Percentiles rank a stretch among this genome's conserved stretches.
Conservation (phyloP, 1,139 yeast genomes). For the Candida pseudoviswanathii region DNA sequence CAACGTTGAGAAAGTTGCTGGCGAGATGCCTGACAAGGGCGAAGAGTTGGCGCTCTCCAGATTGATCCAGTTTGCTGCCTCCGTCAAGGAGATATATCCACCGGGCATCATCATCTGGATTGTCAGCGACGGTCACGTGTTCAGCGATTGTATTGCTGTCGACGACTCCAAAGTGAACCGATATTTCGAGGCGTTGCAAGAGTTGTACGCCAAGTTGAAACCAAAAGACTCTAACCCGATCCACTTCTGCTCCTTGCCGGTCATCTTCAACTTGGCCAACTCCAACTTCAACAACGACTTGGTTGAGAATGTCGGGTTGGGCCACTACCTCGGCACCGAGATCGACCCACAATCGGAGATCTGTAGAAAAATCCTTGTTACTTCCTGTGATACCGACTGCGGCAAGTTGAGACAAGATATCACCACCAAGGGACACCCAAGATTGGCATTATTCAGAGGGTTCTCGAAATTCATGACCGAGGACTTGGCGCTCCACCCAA, state of each 20-base stretch:
- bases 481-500: constrained; percentile 48
- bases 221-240: constrained; percentile 27
- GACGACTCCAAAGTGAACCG: constrained; percentile 55
- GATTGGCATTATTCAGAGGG: constrained; percentile 56
- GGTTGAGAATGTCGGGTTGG: constrained; percentile 26
- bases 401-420: constrained; percentile 39
- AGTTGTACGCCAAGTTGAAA: constrained; percentile 35
- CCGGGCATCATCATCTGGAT: constrained; percentile 60
- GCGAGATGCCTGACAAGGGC: constrained; percentile 51
- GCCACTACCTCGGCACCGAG: constrained; percentile 36
- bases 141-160: constrained; percentile 59
- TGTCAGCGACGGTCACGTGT: constrained; percentile 68
- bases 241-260: constrained; percentile 38
- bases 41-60: constrained; percentile 40
- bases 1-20: constrained; percentile 54
- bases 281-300: constrained; percentile 19
- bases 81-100: constrained; percentile 44
- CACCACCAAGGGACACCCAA: constrained; percentile 47
- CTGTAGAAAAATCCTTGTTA: constrained; percentile 40
- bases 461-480: constrained; percentile 62
- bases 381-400: constrained; percentile 43
- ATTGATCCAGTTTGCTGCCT: constrained; percentile 32
- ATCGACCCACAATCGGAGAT: constrained; percentile 37
- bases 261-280: constrained; percentile 31
- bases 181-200: constrained; percentile 47